A percentile compares a stretch with the other conserved stretches of the same genome.
Conservation (phyloP, 345 rosid species). For the Microcos paniculata region DNA sequence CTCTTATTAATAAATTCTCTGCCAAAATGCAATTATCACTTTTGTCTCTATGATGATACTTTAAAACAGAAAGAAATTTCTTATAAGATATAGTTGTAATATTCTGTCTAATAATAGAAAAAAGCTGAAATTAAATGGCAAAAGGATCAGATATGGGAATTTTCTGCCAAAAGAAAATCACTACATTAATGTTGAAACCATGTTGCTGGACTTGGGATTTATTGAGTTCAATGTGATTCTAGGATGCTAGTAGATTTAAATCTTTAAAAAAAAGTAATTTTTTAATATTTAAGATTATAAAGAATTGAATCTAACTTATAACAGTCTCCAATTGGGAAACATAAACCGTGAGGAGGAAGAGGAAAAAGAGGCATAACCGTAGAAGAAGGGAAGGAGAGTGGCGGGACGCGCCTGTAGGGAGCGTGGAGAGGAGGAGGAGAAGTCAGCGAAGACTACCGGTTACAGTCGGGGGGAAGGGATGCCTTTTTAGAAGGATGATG, state of each 20-base stretch:
- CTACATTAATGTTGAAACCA: too few species aligned
- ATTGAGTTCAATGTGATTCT: too few species aligned
- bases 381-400: neutral
- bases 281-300: too few species aligned
- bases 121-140: neutral
- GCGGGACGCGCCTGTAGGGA: slow-evolving; percentile 15
- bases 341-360: neutral
- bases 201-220: too few species aligned
- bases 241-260: too few species aligned
- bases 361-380: too few species aligned
- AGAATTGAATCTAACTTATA: neutral
- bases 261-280: too few species aligned
- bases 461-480: slow-evolving; percentile 13
- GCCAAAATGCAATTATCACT: neutral
- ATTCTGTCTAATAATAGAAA: neutral
- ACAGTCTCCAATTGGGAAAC: neutral
- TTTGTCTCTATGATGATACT: neutral
- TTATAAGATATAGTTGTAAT: neutral
- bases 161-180: neutral
- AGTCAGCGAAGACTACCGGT: slow-evolving; percentile 61
- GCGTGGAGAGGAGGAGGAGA: slow-evolving; percentile 22
- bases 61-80: neutral
- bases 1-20: neutral
- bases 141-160: neutral
- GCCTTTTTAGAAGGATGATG: slow-evolving; percentile 11